A percentile compares a stretch with the other conserved stretches of the same genome.
Evolutionary conservation across 78 protist species (phyloP).

Genomic region (Neovahlkampfia damariscottae): DNA sequence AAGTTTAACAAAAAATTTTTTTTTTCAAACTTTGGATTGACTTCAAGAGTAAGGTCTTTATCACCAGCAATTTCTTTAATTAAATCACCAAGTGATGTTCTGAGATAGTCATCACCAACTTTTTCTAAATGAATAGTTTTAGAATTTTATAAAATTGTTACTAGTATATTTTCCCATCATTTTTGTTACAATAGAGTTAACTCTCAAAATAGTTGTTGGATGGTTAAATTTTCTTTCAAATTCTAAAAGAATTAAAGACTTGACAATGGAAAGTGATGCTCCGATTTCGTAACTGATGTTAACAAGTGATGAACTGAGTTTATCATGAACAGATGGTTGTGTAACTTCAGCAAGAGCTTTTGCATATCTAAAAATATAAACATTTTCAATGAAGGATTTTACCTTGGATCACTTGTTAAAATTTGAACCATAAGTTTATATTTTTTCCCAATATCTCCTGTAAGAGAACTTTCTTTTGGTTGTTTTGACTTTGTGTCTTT

Average conservation of each 20-base stretch:
- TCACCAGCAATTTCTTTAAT: not conserved
- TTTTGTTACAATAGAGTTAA: not conserved
- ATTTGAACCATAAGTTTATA: not conserved
- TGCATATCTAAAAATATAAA: not conserved
- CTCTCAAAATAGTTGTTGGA: not conserved
- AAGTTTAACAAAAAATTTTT: not conserved
- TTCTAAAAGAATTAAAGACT: not conserved
- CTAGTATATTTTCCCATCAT: slow-evolving; percentile 6
- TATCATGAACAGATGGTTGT: not conserved
- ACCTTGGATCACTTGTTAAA: not conserved
- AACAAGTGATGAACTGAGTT: not conserved
- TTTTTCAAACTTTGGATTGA: not conserved
- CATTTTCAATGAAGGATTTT: not conserved
- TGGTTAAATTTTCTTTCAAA: not conserved
- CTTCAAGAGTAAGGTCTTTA: not conserved
- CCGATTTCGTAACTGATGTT: not conserved
- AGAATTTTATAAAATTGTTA: not conserved
- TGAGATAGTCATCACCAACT: not conserved
- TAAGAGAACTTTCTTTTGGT: too few species aligned
- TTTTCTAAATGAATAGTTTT: not conserved
- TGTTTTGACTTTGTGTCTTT: too few species aligned
- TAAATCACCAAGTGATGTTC: not conserved
- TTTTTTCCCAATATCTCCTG: not conserved
- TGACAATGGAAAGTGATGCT: not conserved
- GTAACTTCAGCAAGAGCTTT: slow-evolving; percentile 3